Conservation (phyloP, 2,329 filamentous ascomycete genomes). For the Pleoardoris graminearum region DNA sequence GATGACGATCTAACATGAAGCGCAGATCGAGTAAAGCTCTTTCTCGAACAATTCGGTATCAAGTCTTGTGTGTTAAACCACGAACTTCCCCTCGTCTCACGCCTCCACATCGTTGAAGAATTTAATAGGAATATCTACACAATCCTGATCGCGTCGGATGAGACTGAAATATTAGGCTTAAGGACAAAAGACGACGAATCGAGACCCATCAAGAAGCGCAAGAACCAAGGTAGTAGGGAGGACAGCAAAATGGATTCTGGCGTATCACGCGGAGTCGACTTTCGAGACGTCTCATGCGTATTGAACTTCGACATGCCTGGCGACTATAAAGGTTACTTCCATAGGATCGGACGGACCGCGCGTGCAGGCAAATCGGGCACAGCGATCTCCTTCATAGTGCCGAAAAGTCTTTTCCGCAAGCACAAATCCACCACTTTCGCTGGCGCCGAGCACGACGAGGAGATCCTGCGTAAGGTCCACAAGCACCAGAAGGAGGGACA, state of each 20-base stretch:
- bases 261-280: conserved; percentile 94
- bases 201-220: conserved; percentile 58
- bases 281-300: conserved; percentile 65
- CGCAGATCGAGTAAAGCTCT: conserved; percentile 91
- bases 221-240: too few species aligned
- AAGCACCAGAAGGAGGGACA: conserved; percentile 81
- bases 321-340: conserved; percentile 90
- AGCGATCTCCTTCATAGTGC: conserved; percentile 93
- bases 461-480: conserved; percentile 76
- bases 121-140: conserved; percentile 98
- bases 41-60: conserved; percentile 95
- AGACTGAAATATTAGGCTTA: conserved; percentile 78
- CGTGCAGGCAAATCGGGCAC: conserved; percentile 90
- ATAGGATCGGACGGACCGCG: conserved; percentile 91
- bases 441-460: conserved; percentile 66
- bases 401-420: conserved; percentile 78
- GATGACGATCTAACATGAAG: too few species aligned
- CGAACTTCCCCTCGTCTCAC: conserved; percentile 88
- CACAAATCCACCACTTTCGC: conserved; percentile 83
- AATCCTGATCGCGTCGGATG: conserved; percentile 95
- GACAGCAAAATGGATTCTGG: conserved; percentile 85
- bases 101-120: conserved; percentile 93
- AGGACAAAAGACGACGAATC: conserved; percentile 42
- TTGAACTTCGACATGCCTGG: conserved; percentile 90
- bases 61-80: conserved; percentile 92